phyloP scores from a whole-genome alignment of 352 stramenopile species.

The Hyaloperonospora arabidopsidis region DNA sequence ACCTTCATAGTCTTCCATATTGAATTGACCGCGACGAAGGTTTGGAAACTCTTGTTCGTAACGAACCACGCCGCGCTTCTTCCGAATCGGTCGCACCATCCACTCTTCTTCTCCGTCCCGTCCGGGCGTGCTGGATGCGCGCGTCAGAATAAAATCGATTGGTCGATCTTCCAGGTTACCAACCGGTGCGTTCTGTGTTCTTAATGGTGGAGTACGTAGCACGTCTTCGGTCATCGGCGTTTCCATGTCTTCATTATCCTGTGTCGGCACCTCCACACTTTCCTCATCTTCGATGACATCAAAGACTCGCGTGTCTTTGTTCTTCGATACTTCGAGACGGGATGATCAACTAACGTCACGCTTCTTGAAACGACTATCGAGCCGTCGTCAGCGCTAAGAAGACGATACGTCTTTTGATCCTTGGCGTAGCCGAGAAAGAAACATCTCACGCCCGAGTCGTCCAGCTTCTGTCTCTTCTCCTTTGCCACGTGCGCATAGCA shows the following conservation, averaged over 20 bases:
- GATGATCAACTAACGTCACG: background rate
- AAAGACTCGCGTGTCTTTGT: background rate
- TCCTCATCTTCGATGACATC: background rate
- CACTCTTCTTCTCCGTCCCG: too few relatives aligned
- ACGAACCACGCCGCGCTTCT: too few relatives aligned
- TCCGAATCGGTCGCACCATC: too few relatives aligned
- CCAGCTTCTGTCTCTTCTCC: too few relatives aligned
- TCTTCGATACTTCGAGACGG: background rate
- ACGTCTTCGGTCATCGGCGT: too few relatives aligned
- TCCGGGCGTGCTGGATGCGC: background rate
- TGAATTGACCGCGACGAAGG: too few relatives aligned
- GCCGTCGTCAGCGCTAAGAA: background rate
- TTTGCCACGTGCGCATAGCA: background rate
- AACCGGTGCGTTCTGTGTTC: background rate
- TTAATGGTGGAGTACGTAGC: too few relatives aligned
- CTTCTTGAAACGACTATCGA: background rate
- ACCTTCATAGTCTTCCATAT: too few relatives aligned
- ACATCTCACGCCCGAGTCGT: too few relatives aligned
- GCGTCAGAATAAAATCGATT: background rate
- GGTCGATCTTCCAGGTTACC: background rate
- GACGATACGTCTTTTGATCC: background rate
- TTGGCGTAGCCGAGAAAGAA: conserved; percentile 2
- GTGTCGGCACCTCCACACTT: too few relatives aligned
- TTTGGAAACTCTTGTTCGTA: too few relatives aligned
- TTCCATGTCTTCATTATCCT: too few relatives aligned